Conservation (phyloP, 768 basidiomycete species). For the Lentinula aciculospora region DNA sequence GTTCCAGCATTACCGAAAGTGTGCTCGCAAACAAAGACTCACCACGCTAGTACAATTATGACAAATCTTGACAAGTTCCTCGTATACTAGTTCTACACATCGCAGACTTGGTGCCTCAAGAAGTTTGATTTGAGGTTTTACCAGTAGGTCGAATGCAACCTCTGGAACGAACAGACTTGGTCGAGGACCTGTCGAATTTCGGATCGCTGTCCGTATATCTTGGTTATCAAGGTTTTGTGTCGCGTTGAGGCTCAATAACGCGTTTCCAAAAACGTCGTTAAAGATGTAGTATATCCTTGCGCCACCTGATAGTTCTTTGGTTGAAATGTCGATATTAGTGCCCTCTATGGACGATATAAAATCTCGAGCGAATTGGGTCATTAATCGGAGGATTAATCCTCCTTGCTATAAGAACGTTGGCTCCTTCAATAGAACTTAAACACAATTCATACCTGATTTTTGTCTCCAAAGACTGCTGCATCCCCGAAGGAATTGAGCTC, state of each 20-base stretch:
- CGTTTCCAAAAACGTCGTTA: constrained; percentile 95
- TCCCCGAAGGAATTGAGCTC: constrained; percentile 97
- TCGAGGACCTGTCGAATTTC: constrained; percentile 95
- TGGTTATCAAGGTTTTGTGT: constrained; percentile 87
- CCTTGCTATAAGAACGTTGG: constrained; percentile 53
- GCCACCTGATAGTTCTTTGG: constrained; percentile 96
- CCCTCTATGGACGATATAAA: constrained; percentile 97
- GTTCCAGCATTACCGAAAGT: background rate
- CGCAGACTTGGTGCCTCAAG: constrained; percentile 91
- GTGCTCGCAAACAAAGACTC: constrained; percentile 19
- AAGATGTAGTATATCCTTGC: constrained; percentile 99
- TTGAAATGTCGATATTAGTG: constrained; percentile 92
- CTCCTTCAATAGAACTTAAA: constrained; percentile 8
- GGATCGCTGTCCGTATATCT: constrained; percentile 96
- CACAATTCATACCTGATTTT: constrained; percentile 57
- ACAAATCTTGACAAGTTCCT: constrained; percentile 98
- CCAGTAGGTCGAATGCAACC: constrained; percentile 91
- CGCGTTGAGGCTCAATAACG: constrained; percentile 85
- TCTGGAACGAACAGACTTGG: constrained; percentile 97
- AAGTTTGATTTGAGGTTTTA: constrained; percentile 97
- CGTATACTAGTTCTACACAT: constrained; percentile 97
- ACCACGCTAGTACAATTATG: constrained; percentile 95
- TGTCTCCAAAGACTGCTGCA: constrained; percentile 85
- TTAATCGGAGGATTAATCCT: constrained; percentile 83
- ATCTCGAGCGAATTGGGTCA: constrained; percentile 98